Base-by-base conservation (phyloP, 176 grass and related monocot species). In the Eleusine coracana region DNA sequence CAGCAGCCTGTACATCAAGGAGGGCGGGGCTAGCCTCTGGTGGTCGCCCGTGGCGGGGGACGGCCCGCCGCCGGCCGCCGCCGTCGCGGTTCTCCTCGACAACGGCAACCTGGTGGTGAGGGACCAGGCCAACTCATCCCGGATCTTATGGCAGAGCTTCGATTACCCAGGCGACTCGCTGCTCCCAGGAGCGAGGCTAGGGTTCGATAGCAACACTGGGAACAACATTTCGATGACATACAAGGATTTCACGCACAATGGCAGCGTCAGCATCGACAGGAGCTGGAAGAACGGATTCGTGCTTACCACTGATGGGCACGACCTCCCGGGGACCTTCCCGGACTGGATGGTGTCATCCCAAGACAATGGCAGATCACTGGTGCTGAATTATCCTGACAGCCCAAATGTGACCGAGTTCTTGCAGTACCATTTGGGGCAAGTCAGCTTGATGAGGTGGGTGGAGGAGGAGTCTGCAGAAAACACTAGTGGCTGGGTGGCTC, bases 61-160 rank as follows among this genome's bases (percentile, higher is more conserved):
- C 27, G 60, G 5, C 4, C 0, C 46, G 11, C 11, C 45, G 44
- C 46, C 77, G 18, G 20, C 45, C 45, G 5, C 63, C 63, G 62
- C 7, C 65, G 48, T 50, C 31, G 77, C 77, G 1, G 46, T 68
- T 8, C 64, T 80, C 6, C 77, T 80, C 10, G 77, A 52, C 34
- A 40, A 10, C 77, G 64, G 77, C 64, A 80, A 80, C 65, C 48
- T 80, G 29, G 77, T 80, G 64, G 64, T 80, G 3, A 68, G 48
- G 64, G 77, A 80, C 11, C 77, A 68, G 77, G 48, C 64, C 3
- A 68, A 80, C 82, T 63, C 40, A 18, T 88, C 86, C 0, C 36
- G 38, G 5, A 68, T 88, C 3, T 2, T 82, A 51, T 92, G 90
- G 86, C 82, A 88, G 74, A 92, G 86, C 78, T 92, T 92, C 49